Percentiles rank a stretch among this genome's conserved stretches.
phyloP scores from a whole-genome alignment of 495 filamentous ascomycete genomes.

The Annulohypoxylon stygium region DNA sequence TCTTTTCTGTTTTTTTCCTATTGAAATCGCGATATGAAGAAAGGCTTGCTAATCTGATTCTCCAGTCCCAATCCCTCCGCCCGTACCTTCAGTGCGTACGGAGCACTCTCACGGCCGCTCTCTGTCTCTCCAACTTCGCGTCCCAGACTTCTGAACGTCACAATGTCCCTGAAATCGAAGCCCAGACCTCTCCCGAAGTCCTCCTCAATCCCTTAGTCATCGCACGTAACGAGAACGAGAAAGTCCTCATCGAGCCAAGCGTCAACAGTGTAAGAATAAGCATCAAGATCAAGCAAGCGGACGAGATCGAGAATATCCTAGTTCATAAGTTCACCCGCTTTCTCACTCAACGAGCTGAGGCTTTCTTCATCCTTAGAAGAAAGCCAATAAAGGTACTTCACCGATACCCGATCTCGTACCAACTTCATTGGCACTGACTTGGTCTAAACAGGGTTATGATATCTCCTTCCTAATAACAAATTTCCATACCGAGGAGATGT shows the following conservation, averaged over 20 bases:
- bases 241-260: constrained; percentile 91
- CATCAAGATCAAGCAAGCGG: constrained; percentile 98
- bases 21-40: background rate
- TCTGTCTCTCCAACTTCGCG: constrained; percentile 96
- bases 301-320: constrained; percentile 97
- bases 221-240: constrained; percentile 94
- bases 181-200: constrained; percentile 89
- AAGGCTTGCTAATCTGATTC: constrained; percentile 23
- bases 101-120: constrained; percentile 91
- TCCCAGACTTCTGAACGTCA: constrained; percentile 96
- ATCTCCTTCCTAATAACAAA: constrained; percentile 99
- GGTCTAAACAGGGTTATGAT: constrained; percentile 82
- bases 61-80: constrained; percentile 96
- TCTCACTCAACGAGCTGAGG: constrained; percentile 93
- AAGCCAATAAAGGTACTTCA: constrained; percentile 89
- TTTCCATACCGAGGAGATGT: constrained; percentile 96
- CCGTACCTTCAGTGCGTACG: constrained; percentile 98
- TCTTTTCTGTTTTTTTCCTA: background rate
- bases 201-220: constrained; percentile 91
- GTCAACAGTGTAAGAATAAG: constrained; percentile 95
- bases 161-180: constrained; percentile 98
- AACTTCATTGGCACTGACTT: constrained; percentile 1
- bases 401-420: background rate
- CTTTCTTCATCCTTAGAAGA: constrained; percentile 94
- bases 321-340: constrained; percentile 99